Conservation (phyloP, 2,329 filamentous ascomycete genomes). For the Monascus ruber region DNA sequence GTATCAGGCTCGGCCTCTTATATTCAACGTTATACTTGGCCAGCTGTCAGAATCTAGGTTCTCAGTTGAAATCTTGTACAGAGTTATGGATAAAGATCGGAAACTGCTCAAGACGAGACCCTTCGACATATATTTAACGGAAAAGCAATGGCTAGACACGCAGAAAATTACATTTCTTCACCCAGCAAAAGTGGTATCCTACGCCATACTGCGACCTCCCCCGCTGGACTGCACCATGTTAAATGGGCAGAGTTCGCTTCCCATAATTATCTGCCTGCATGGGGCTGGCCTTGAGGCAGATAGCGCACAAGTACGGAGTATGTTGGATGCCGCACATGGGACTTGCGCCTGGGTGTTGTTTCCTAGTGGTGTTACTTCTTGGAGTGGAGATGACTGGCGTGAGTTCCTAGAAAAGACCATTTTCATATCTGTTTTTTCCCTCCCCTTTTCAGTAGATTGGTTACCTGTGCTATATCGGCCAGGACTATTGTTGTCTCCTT, state of each 20-base stretch:
- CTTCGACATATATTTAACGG: conserved; percentile 10
- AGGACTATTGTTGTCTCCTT: no score
- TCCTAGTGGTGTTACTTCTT: conserved; percentile 46
- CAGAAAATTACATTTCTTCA: conserved; percentile 47
- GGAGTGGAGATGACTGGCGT: conserved; percentile 53
- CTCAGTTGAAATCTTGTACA: conserved; percentile 10
- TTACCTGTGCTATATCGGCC: no score
- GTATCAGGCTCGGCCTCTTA: conserved; percentile 24
- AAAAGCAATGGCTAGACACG: conserved; percentile 24
- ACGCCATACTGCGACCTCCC: conserved; percentile 46
- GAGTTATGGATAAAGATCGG: neutral
- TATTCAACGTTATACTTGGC: conserved; percentile 15
- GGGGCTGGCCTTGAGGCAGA: conserved; percentile 48
- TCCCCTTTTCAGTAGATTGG: no score
- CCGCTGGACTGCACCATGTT: conserved; percentile 19
- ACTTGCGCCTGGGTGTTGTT: conserved; percentile 46
- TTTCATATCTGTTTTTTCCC: no score
- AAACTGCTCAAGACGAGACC: conserved; percentile 2
- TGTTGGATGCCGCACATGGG: conserved; percentile 40
- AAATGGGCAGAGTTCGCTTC: conserved; percentile 18
- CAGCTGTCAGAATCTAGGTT: conserved; percentile 4
- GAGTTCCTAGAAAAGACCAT: conserved; percentile 7
- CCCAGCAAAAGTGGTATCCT: conserved; percentile 43
- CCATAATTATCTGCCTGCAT: conserved; percentile 43
- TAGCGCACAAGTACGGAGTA: conserved; percentile 33